These are phyloP conservation scores for Microthlaspi erraticum DNA, from an alignment of 345 rosid species.

Conservation along the genomic window DNA sequence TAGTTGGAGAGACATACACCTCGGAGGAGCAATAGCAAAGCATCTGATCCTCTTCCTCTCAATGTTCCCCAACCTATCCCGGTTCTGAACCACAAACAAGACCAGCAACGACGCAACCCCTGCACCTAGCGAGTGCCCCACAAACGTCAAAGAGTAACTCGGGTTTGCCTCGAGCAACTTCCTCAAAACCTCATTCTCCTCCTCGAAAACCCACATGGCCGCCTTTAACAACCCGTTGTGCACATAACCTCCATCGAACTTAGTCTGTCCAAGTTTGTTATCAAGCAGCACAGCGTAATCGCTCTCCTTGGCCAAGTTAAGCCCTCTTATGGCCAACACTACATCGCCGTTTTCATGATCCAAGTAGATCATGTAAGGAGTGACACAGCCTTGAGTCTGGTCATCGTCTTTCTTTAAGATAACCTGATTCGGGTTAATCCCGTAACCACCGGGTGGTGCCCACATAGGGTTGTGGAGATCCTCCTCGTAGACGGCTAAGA, in stretches of 20 bases:
- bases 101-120: conserved; percentile 77
- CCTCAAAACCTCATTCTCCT: conserved; percentile 63
- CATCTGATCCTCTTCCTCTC: conserved; percentile 85
- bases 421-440: conserved; percentile 72
- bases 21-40: conserved; percentile 86
- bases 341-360: conserved; percentile 70
- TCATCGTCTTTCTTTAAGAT: conserved; percentile 64
- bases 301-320: conserved; percentile 79
- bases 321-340: conserved; percentile 77
- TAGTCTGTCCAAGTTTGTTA: conserved; percentile 85
- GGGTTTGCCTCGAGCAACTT: conserved; percentile 66
- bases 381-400: conserved; percentile 64
- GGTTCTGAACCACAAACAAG: conserved; percentile 65
- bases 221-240: conserved; percentile 89
- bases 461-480: conserved; percentile 78
- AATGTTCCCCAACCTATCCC: conserved; percentile 62
- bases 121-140: conserved; percentile 92
- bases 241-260: conserved; percentile 91
- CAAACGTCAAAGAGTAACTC: conserved; percentile 73
- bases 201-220: conserved; percentile 78
- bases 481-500: conserved; percentile 76
- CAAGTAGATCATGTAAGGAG: conserved; percentile 85
- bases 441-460: conserved; percentile 92
- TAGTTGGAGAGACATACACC: conserved; percentile 89
- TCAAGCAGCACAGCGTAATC: conserved; percentile 92